Percentiles rank a stretch among this genome's conserved stretches.
These are phyloP conservation scores for Vanrija humicola DNA, from an alignment of 1,284 basidiomycete species.

Conservation along the genomic window DNA sequence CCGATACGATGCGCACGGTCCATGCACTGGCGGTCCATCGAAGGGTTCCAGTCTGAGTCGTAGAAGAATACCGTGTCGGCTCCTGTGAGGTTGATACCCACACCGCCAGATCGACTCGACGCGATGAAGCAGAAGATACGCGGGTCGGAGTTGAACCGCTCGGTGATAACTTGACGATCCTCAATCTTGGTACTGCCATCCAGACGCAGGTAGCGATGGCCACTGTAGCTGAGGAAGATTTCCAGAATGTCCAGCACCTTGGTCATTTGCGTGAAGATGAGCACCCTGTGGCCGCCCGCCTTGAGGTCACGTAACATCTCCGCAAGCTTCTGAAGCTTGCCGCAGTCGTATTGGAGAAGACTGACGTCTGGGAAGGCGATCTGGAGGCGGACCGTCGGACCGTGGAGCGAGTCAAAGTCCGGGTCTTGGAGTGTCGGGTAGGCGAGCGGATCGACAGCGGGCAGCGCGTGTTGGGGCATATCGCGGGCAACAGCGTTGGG, in stretches of 20 bases:
- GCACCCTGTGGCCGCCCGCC: constrained; percentile 77
- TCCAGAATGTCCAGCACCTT: constrained; percentile 90
- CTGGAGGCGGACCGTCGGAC: constrained; percentile 76
- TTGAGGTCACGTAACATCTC: constrained; percentile 77
- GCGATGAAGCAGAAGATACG: constrained; percentile 91
- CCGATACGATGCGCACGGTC: constrained; percentile 77
- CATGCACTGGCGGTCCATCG: constrained; percentile 96
- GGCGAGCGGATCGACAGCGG: constrained; percentile 31
- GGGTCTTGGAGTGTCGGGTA: constrained; percentile 39
- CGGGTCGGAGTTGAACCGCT: constrained; percentile 92
- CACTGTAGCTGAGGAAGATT: constrained; percentile 86
- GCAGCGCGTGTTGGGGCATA: constrained; percentile 54
- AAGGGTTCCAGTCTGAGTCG: constrained; percentile 96
- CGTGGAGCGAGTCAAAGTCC: constrained; percentile 65
- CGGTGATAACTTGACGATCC: constrained; percentile 90
- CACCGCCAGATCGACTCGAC: constrained; percentile 86
- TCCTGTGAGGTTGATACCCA: constrained; percentile 95
- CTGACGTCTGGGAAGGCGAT: constrained; percentile 91
- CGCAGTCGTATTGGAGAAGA: constrained; percentile 92
- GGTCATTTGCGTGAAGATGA: constrained; percentile 99
- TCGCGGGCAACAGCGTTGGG: constrained; percentile 75
- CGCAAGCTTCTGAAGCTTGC: constrained; percentile 84
- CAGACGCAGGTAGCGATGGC: constrained; percentile 85
- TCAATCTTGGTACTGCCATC: constrained; percentile 96
- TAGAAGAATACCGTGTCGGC: constrained; percentile 90